A percentile compares a stretch with the other conserved stretches of the same genome.
Conservation (phyloP, 306 rosid genomes). For the Citrullus amarus region DNA sequence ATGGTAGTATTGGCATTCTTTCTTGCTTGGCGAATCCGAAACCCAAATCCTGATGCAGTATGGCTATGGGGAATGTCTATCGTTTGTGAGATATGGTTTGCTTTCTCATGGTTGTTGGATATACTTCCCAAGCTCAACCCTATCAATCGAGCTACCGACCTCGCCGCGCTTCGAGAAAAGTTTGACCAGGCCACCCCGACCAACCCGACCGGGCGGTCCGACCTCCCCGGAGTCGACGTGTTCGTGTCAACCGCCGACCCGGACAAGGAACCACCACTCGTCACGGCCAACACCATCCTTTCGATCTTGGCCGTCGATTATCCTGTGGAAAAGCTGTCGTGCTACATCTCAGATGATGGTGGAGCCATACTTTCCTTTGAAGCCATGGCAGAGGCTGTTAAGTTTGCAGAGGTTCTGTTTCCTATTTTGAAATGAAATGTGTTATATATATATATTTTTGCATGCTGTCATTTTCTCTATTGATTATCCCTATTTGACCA, state of each 20-base stretch:
- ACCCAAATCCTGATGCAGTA: slow-evolving; percentile 68
- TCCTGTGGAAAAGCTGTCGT: slow-evolving; percentile 53
- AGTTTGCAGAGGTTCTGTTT: slow-evolving; percentile 57
- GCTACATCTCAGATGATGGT: slow-evolving; percentile 84
- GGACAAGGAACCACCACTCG: slow-evolving; percentile 74
- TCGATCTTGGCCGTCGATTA: slow-evolving; percentile 63
- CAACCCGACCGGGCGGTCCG: slow-evolving; percentile 60
- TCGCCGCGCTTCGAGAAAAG: slow-evolving; percentile 54
- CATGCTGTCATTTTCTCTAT: background rate
- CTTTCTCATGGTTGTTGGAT: slow-evolving; percentile 75
- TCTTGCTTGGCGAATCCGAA: slow-evolving; percentile 44
- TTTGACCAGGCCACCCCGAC: slow-evolving; percentile 39
- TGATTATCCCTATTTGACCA: background rate
- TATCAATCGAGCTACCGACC: slow-evolving; percentile 64
- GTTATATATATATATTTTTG: background rate
- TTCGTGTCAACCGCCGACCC: slow-evolving; percentile 77
- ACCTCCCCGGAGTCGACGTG: slow-evolving; percentile 61
- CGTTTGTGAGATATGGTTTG: slow-evolving; percentile 80
- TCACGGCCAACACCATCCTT: slow-evolving; percentile 75
- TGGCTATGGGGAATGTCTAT: slow-evolving; percentile 83
- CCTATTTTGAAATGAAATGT: background rate
- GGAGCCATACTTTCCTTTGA: slow-evolving; percentile 82
- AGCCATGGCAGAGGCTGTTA: slow-evolving; percentile 81
- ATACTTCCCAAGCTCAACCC: slow-evolving; percentile 67
- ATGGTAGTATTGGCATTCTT: slow-evolving; percentile 28